phyloP scores from a whole-genome alignment of 106 monocot species.

The Dendrobium officinale region DNA sequence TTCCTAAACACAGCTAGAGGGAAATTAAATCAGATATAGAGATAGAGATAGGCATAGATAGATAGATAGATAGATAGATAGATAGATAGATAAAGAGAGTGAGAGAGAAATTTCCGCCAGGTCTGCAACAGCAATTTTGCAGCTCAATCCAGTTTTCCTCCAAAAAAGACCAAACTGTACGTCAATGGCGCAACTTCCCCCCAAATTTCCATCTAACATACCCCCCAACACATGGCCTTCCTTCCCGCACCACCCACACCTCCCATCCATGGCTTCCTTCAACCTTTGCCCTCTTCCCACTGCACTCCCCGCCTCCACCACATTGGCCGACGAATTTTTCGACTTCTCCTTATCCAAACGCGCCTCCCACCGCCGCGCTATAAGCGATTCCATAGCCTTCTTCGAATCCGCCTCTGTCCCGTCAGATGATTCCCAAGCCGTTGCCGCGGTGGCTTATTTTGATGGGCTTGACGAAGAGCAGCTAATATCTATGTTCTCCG shows the following conservation, averaged over 20 bases:
- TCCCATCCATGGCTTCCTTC: conserved; percentile 11
- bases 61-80: background rate
- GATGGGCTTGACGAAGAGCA: conserved; percentile 80
- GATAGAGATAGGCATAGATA: background rate
- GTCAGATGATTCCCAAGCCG: conserved; percentile 42
- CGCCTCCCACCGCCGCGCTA: conserved; percentile 57
- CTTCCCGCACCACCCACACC: conserved; percentile 7
- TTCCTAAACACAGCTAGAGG: background rate
- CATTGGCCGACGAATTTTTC: conserved; percentile 85
- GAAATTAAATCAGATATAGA: background rate
- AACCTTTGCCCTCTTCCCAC: background rate
- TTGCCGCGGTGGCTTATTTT: conserved; percentile 52
- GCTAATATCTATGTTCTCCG: conserved; percentile 89
- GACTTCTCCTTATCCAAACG: conserved; percentile 71
- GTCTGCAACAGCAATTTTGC: background rate
- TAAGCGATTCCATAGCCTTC: conserved; percentile 71
- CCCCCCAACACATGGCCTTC: conserved; percentile 25
- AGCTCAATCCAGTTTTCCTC: background rate
- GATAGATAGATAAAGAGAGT: background rate
- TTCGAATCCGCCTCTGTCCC: conserved; percentile 26
- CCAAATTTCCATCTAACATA: conserved; percentile 50
- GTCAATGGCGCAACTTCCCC: conserved; percentile 77
- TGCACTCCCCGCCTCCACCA: conserved; percentile 5
- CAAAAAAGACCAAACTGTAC: background rate
- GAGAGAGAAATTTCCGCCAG: background rate